These are phyloP conservation scores for Fonsecaea nubica DNA, from an alignment of 2,329 filamentous ascomycete species.

Conservation along the genomic window DNA sequence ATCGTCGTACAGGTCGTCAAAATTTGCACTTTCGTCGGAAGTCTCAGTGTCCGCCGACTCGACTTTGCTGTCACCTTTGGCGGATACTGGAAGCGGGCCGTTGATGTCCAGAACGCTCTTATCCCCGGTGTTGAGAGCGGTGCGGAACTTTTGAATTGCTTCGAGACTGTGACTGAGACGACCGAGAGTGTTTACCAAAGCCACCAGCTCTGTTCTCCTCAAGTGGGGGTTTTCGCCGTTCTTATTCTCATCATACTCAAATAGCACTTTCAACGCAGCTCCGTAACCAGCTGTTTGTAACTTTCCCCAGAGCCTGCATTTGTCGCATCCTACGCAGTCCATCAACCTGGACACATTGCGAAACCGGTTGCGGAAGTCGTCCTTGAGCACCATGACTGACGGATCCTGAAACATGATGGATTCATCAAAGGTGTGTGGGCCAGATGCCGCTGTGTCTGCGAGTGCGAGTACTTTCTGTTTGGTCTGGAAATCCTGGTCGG, in stretches of 20 bases:
- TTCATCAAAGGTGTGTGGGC: conserved; percentile 86
- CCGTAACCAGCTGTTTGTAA: conserved; percentile 94
- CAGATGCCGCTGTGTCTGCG: conserved; percentile 70
- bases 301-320: conserved; percentile 98
- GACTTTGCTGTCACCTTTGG: not conserved
- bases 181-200: conserved; percentile 91
- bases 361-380: conserved; percentile 97
- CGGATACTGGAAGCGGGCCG: conserved; percentile 19
- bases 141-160: conserved; percentile 74
- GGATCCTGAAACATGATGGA: conserved; percentile 86
- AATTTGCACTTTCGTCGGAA: conserved; percentile 43
- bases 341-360: conserved; percentile 95
- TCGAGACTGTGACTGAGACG: conserved; percentile 81
- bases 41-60: not conserved
- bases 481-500: conserved; percentile 76
- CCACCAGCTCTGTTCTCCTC: conserved; percentile 88
- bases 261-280: conserved; percentile 91
- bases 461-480: conserved; percentile 82
- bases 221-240: conserved; percentile 71
- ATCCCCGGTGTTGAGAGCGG: conserved; percentile 49
- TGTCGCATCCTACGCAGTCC: conserved; percentile 99
- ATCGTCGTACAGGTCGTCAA: conserved; percentile 32
- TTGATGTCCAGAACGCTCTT: conserved; percentile 28
- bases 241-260: conserved; percentile 81
- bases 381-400: conserved; percentile 75